A percentile compares a stretch with the other conserved stretches of the same genome.
Conservation (phyloP, 2,329 filamentous ascomycete species). For the Monilinia fructicola region DNA sequence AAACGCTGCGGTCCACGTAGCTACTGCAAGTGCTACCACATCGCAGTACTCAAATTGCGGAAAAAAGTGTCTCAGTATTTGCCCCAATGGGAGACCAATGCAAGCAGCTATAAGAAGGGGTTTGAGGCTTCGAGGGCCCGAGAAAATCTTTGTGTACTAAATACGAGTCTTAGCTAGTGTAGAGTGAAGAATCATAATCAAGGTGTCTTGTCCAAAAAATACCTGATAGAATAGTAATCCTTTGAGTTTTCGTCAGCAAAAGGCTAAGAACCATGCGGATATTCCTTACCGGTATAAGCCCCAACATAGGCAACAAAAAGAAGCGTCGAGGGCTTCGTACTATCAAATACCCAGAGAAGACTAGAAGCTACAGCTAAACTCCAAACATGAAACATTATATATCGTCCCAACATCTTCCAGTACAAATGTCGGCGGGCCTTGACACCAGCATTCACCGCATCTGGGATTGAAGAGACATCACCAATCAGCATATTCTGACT, state of each 20-base stretch:
- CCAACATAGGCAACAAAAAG: constrained; percentile 47
- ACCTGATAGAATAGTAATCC: constrained; percentile 22
- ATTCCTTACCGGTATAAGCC: constrained; percentile 41
- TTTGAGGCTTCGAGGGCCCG: constrained; percentile 49
- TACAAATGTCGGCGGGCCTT: constrained; percentile 43
- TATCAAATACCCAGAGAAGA: constrained; percentile 54
- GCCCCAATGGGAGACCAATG: constrained; percentile 49
- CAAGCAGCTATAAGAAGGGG: constrained; percentile 48
- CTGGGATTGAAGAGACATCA: constrained; percentile 17
- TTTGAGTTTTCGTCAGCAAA: constrained; percentile 1
- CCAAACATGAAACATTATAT: constrained; percentile 47
- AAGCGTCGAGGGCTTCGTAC: constrained; percentile 44
- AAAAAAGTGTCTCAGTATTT: constrained; percentile 44
- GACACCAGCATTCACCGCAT: constrained; percentile 17
- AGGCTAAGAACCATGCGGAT: not conserved
- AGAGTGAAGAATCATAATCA: not conserved
- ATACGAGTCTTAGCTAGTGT: constrained; percentile 7
- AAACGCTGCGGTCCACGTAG: constrained; percentile 54
- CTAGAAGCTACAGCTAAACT: constrained; percentile 41
- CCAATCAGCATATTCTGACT: constrained; percentile 22
- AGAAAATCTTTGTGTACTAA: constrained; percentile 54
- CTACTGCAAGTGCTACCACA: constrained; percentile 49
- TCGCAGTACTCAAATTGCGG: constrained; percentile 47
- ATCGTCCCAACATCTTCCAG: constrained; percentile 43
- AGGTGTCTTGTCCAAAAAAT: not conserved